Conservation (phyloP, 83 land plant species). For the Larix sibirica region DNA sequence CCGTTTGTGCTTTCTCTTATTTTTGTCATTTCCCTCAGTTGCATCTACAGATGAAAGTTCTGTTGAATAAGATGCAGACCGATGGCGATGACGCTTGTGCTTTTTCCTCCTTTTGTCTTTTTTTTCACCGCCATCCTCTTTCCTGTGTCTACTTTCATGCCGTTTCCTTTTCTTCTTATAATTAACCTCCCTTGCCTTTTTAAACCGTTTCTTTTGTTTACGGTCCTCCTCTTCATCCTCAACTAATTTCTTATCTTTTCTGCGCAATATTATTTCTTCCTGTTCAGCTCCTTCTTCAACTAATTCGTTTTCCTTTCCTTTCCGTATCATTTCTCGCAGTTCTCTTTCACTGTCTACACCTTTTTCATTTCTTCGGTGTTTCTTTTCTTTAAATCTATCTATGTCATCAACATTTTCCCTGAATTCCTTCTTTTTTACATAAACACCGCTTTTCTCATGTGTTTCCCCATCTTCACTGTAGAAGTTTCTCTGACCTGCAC, state of each 20-base stretch:
- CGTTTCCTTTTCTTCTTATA: conserved; percentile 29
- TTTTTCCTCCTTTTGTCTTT: conserved; percentile 29
- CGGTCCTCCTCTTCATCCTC: conserved; percentile 18
- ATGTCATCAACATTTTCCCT: not conserved
- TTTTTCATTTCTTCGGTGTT: not conserved
- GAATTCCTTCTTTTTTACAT: not conserved
- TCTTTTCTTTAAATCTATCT: not conserved
- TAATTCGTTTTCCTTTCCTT: not conserved
- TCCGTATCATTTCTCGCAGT: not conserved
- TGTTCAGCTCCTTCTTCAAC: not conserved
- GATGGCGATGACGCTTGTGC: conserved; percentile 27
- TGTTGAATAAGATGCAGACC: conserved; percentile 25
- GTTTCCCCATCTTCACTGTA: not conserved
- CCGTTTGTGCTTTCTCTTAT: conserved; percentile 33
- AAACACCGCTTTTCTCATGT: not conserved
- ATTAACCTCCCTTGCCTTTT: conserved; percentile 21
- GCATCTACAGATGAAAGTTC: conserved; percentile 5
- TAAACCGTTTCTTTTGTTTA: conserved; percentile 15
- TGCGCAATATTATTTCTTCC: not conserved
- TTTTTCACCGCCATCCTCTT: conserved; percentile 6
- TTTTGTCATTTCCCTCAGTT: conserved; percentile 22
- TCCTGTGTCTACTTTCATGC: conserved; percentile 22
- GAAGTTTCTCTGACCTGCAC: not conserved
- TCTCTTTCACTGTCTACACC: not conserved
- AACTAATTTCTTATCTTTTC: not conserved